Percentiles rank a stretch among this genome's conserved stretches.
Evolutionary conservation across 805 yeast genomes (phyloP).

Genomic region (Wickerhamomyces strasburgensis): DNA sequence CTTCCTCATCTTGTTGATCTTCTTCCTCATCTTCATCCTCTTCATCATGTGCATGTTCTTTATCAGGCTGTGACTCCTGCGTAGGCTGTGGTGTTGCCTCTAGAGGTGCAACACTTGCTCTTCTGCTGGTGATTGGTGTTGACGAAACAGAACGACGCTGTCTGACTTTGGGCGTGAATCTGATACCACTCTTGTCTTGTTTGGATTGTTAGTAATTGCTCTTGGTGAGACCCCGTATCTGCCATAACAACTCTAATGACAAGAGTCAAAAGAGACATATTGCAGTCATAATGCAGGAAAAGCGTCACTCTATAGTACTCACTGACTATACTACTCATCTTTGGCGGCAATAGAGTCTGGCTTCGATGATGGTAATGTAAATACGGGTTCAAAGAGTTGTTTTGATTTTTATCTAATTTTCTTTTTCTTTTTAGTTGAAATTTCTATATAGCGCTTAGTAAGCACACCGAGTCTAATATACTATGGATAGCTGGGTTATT

Average conservation of each 20-base stretch:
- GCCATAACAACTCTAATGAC: too few relatives aligned
- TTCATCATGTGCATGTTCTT: constrained; percentile 11
- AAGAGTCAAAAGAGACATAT: too few relatives aligned
- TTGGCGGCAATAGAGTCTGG: not conserved
- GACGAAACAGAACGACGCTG: constrained; percentile 34
- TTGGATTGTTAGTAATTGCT: constrained; percentile 5
- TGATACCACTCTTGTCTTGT: constrained; percentile 49
- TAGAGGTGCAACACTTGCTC: constrained; percentile 18
- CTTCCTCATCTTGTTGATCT: constrained; percentile 6
- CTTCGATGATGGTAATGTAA: too few relatives aligned
- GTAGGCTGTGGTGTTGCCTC: too few relatives aligned
- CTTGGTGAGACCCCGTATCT: too few relatives aligned
- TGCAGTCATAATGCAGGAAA: too few relatives aligned
- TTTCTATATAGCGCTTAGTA: too few relatives aligned
- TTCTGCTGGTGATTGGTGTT: constrained; percentile 24
- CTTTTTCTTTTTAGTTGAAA: too few relatives aligned
- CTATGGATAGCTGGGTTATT: too few relatives aligned
- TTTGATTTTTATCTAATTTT: too few relatives aligned
- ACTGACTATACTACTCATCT: constrained; percentile 44
- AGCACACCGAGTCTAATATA: too few relatives aligned
- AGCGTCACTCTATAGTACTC: constrained; percentile 13
- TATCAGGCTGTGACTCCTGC: constrained; percentile 2
- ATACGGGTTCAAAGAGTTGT: too few relatives aligned
- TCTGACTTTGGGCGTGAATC: constrained; percentile 58
- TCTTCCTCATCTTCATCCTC: constrained; percentile 13